Base-by-base conservation (phyloP, 2,329 filamentous ascomycete species). In the Penicillium oxalicum region DNA sequence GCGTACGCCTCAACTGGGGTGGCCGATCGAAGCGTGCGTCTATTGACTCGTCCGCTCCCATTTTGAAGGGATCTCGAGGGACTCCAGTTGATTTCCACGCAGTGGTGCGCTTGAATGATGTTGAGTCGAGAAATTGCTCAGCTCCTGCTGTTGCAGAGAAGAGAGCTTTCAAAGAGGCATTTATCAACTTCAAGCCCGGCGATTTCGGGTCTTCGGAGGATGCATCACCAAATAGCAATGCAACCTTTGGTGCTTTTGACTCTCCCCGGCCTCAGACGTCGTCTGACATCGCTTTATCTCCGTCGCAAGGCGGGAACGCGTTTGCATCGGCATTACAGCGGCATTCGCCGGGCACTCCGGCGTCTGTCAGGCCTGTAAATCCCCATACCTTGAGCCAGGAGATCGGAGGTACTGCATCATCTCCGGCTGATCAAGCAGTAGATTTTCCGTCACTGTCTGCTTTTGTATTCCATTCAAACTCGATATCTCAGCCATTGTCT, bases 1-100 rank as follows among this genome's bases (percentile, higher is more conserved):
- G 82, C 60, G 87, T 91, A 58, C 79, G 86, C 29, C 72, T 91
- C 55, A 91, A 91, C 60, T 91, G 88, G 88, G 84, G 86, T 51
- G 86, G 87, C 4, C 79, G 87, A 48, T 77, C 78, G 43, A 84
- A 81, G 63, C 81, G 79, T 67, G 70, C 44, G 70, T 75, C 56
- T 54, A 68, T 56, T 61, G 72, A 64, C 42, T 67, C 65, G 6
- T 58, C 63, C 4, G 54, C 49, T 32, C 63, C 66, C 24, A 59
- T 59, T 40, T 61, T 63, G 11, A 62, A 57, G 53, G 55, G 57
- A 50, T 49, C 57, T 58, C 57, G 53, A 18, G 50, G 50, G 34
- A 48, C 47, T 28, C 47, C 60, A 38, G 51, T 60, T 18, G 52
- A 48, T 5, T 57, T 57, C 28, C 34, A 45, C 4, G 52, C 52